Conservation (phyloP, 2,329 filamentous ascomycete species). For the Graphilbum ipis-grandicollis region DNA sequence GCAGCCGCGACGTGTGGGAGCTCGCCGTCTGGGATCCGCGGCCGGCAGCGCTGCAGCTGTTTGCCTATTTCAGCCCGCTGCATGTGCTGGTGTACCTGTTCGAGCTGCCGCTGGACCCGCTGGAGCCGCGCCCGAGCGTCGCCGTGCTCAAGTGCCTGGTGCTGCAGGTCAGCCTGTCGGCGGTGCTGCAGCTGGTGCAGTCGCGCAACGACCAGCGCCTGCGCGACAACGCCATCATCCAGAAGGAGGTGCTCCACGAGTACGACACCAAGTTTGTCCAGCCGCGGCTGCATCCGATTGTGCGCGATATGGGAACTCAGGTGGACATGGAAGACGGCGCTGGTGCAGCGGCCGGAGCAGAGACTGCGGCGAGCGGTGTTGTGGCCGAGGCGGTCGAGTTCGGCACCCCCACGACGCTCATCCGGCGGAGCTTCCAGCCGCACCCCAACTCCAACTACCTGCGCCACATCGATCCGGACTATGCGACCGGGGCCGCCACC, state of each 20-base stretch:
- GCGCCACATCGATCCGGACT: constrained; percentile 54
- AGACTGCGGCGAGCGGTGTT: constrained; percentile 16
- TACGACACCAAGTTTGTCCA: constrained; percentile 95
- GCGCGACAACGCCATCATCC: constrained; percentile 70
- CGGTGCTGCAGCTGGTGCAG: constrained; percentile 59
- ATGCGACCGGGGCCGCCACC: constrained; percentile 14
- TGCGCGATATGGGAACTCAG: constrained; percentile 66
- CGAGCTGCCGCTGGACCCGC: constrained; percentile 58
- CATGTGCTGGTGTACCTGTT: constrained; percentile 86
- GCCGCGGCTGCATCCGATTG: constrained; percentile 66
- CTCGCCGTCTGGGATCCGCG: constrained; percentile 85
- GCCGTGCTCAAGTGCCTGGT: constrained; percentile 72
- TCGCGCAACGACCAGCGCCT: constrained; percentile 65
- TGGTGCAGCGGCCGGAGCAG: neutral
- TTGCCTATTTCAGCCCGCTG: constrained; percentile 83
- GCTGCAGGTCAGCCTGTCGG: constrained; percentile 56
- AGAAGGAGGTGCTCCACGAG: constrained; percentile 83
- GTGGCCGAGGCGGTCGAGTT: constrained; percentile 23
- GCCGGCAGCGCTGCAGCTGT: constrained; percentile 63
- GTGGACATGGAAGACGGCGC: constrained; percentile 31
- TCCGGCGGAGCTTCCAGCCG: constrained; percentile 63
- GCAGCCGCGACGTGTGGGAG: constrained; percentile 82
- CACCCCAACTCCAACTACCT: constrained; percentile 72
- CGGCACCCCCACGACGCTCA: constrained; percentile 38
- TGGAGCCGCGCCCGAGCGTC: constrained; percentile 69